Base-by-base conservation (phyloP, 2,329 filamentous ascomycete genomes). In the Sporothrix luriei region DNA sequence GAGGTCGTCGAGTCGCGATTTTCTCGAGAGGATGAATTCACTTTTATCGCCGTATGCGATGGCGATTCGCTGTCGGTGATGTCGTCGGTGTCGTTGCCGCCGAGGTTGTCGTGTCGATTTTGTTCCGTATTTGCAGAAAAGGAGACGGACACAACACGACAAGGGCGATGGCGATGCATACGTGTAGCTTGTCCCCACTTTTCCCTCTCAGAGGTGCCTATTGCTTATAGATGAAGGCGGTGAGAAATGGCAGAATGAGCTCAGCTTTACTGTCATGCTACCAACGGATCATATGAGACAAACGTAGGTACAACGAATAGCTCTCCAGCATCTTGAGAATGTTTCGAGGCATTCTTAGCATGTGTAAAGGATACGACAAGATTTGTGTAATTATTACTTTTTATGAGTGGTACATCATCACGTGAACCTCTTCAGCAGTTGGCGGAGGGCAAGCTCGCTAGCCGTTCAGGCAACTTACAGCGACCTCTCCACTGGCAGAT, bases 131-230 rank as follows among this genome's bases (percentile, higher is more conserved):
- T 62, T 62, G 57, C 38, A 26, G 29, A 62, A 46, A 62, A 40
- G 57, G 57, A 62, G 57, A 57, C 59, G 40, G 40, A 48, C 62
- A 67, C 29, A 48, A 52, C 54, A 49, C 19, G 26, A 52, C 26
- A 38, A 66, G 43, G 19, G 14, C 14, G 16, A 57, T 21, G 19
- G 14, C 14, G 16, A 57, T 21, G 49, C 59, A 55, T 43, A 65
- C 21, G 49, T 54, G 68, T 69, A 69, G 49, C 51, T 49, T 49
- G 43, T 51, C 26, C n/a, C 68, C 68, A 55, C 57, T 69, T 46
- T 67, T 64, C 6, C 24, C 24, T 68, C 29, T 52, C 33, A 40
- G 49, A 59, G 49, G 57, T 55, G 57, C 59, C 59, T 69, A 40
- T 6, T 5, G 3, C 46, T 52, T 5, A 19, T 52, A 16, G 33